phyloP scores from a whole-genome alignment of 2,329 filamentous ascomycete species.

The Juglanconis sp. region DNA sequence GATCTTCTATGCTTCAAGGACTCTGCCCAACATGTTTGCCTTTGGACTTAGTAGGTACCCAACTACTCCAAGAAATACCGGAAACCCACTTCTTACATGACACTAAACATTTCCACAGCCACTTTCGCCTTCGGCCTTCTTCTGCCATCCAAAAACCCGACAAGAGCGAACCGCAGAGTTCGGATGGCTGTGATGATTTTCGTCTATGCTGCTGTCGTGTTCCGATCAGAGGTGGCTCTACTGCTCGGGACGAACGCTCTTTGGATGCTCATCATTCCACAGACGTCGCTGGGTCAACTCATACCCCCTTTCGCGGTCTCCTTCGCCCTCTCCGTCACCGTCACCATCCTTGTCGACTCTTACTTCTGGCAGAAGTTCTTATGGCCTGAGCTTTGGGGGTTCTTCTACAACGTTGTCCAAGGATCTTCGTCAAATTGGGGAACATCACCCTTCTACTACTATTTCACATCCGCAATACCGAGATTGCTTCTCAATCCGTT shows the following conservation, averaged over 20 bases:
- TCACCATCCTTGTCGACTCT: slow-evolving; percentile 77
- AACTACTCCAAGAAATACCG: background rate
- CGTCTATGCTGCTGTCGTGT: slow-evolving; percentile 77
- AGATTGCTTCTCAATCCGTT: slow-evolving; percentile 81
- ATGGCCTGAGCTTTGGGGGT: slow-evolving; percentile 88
- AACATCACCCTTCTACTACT: slow-evolving; percentile 79
- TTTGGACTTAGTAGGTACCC: slow-evolving; percentile 71
- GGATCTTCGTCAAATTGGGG: slow-evolving; percentile 87
- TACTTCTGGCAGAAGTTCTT: slow-evolving; percentile 87
- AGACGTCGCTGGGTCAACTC: slow-evolving; percentile 54
- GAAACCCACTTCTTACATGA: background rate
- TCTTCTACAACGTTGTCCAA: slow-evolving; percentile 86
- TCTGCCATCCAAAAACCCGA: slow-evolving; percentile 33
- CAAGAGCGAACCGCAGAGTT: slow-evolving; percentile 41
- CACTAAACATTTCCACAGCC: slow-evolving; percentile 39
- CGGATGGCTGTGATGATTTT: slow-evolving; percentile 70
- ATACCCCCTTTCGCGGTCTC: slow-evolving; percentile 65
- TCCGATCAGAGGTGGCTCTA: slow-evolving; percentile 85
- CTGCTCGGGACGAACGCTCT: slow-evolving; percentile 67
- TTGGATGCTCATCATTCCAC: slow-evolving; percentile 57
- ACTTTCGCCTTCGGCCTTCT: slow-evolving; percentile 59
- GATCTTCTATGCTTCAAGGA: slow-evolving; percentile 87
- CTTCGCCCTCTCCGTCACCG: slow-evolving; percentile 60
- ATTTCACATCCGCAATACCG: slow-evolving; percentile 78
- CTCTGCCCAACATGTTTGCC: slow-evolving; percentile 94